phyloP scores from a whole-genome alignment of 2,329 filamentous ascomycete genomes.

The Neoascochyta sp. region DNA sequence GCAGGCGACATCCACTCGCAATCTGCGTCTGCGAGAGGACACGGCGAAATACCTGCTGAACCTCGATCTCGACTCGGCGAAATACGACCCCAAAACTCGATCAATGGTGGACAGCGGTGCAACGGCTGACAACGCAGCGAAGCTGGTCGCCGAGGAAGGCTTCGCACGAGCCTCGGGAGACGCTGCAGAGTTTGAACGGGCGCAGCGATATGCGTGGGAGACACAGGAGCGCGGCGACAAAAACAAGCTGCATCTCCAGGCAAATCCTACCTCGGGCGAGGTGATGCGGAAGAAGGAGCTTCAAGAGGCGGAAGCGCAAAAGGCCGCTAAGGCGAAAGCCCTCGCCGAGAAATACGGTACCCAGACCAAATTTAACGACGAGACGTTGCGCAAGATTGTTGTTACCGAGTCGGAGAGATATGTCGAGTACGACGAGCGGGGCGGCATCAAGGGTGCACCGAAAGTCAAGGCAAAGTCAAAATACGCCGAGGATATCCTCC shows the following conservation, averaged over 20 bases:
- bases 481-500: constrained; percentile 80
- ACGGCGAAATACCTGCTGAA: constrained; percentile 96
- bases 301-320: constrained; percentile 67
- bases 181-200: constrained; percentile 85
- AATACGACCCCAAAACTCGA: constrained; percentile 95
- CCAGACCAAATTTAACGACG: constrained; percentile 58
- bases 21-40: constrained; percentile 89
- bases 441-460: constrained; percentile 81
- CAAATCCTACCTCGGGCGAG: constrained; percentile 92
- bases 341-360: constrained; percentile 80
- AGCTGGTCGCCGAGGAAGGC: constrained; percentile 85
- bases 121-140: constrained; percentile 72
- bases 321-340: constrained; percentile 63
- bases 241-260: constrained; percentile 83
- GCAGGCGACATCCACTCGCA: constrained; percentile 84
- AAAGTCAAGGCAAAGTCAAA: constrained; percentile 78
- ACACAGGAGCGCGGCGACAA: constrained; percentile 77
- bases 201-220: constrained; percentile 92
- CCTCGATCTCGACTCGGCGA: constrained; percentile 90
- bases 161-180: constrained; percentile 87
- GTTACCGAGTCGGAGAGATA: constrained; percentile 81
- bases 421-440: constrained; percentile 90
- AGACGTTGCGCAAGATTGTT: constrained; percentile 61
- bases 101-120: constrained; percentile 84
- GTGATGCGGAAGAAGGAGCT: constrained; percentile 75